Percentiles rank a stretch among this genome's conserved stretches.
phyloP scores from a whole-genome alignment of 2,329 filamentous ascomycete species.

The Cladosporium sp. region DNA sequence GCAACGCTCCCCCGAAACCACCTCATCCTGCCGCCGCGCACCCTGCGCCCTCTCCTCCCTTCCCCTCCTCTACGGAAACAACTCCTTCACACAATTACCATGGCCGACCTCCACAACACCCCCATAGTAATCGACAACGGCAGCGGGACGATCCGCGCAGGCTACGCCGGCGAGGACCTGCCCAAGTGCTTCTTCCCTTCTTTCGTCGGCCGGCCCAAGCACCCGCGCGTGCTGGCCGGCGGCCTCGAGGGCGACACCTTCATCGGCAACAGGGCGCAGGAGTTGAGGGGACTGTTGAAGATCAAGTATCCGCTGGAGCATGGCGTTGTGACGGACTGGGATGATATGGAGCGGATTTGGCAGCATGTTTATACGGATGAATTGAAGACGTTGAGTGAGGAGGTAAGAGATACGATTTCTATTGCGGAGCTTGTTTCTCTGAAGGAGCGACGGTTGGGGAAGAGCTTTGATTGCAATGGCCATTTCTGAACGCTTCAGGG shows the following conservation, averaged over 20 bases:
- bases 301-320: constrained; percentile 94
- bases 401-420: constrained; percentile 48
- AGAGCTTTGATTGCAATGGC: neutral
- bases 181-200: constrained; percentile 98
- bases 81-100: constrained; percentile 24
- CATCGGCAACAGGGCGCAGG: constrained; percentile 86
- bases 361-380: constrained; percentile 95
- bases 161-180: constrained; percentile 91
- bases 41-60: neutral
- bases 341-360: constrained; percentile 99
- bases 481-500: neutral
- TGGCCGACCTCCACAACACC: constrained; percentile 84
- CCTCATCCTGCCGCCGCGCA: neutral
- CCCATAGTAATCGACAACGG: constrained; percentile 99
- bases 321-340: constrained; percentile 98
- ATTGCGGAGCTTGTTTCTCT: neutral
- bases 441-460: neutral
- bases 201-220: constrained; percentile 93
- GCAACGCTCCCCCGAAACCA: neutral
- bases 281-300: constrained; percentile 87
- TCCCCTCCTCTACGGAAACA: neutral
- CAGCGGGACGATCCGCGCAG: constrained; percentile 92
- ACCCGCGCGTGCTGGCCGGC: constrained; percentile 89
- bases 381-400: constrained; percentile 92
- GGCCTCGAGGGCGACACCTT: constrained; percentile 95